Evolutionary conservation across 371 early-diverging fungal genomes (phyloP).

Genomic region (Zychaea mexicana): DNA sequence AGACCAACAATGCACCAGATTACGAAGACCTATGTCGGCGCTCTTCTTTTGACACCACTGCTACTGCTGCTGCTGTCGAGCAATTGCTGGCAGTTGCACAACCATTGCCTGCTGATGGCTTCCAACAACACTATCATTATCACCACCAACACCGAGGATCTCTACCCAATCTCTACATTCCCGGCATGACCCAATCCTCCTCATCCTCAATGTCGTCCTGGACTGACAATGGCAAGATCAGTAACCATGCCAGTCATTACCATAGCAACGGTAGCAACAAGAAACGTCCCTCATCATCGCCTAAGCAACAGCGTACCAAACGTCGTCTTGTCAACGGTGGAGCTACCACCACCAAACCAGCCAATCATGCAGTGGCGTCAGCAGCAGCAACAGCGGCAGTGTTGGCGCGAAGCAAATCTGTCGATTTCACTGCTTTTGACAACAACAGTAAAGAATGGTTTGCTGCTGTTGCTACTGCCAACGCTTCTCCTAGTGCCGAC

Average conservation of each 20-base stretch:
- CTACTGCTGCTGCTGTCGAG: not conserved
- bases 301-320: not conserved
- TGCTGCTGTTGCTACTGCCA: not conserved
- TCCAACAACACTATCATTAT: no score
- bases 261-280: not conserved
- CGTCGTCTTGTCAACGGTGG: not conserved
- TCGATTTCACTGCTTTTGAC: not conserved
- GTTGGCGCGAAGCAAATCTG: not conserved
- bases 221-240: not conserved
- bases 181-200: not conserved
- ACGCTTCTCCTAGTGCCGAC: not conserved
- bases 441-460: slow-evolving; percentile 1
- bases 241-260: not conserved
- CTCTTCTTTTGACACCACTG: not conserved
- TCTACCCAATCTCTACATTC: slow-evolving; percentile 1
- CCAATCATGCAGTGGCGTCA: no score
- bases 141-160: slow-evolving; percentile 1
- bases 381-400: no score
- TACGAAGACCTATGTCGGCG: not conserved
- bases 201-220: not conserved
- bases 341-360: not conserved
- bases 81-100: not conserved
- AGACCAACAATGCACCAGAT: not conserved
- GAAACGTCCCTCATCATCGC: not conserved
- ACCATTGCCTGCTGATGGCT: not conserved